These are phyloP conservation scores for Botrytis cinerea DNA, from an alignment of 2,329 filamentous ascomycete species.

Conservation along the genomic window DNA sequence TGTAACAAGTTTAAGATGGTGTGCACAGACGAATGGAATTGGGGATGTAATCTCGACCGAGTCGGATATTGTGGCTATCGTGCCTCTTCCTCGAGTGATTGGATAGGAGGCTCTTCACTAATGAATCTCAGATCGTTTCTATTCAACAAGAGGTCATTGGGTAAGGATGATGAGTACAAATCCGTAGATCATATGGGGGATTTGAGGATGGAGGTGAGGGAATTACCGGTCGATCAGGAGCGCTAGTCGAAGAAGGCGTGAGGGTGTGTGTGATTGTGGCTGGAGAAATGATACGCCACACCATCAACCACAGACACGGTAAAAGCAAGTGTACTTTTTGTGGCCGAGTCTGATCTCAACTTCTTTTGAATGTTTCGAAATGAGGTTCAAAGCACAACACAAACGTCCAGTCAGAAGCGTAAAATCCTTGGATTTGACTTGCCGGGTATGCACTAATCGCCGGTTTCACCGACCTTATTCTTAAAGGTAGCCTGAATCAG, in stretches of 20 bases:
- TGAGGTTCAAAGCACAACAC: slow-evolving; percentile 10
- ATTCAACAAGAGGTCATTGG: background rate
- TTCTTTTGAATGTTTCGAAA: slow-evolving; percentile 6
- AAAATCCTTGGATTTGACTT: background rate
- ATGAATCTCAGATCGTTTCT: background rate
- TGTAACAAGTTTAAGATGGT: slow-evolving; percentile 12
- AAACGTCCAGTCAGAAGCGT: background rate
- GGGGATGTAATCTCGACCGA: background rate
- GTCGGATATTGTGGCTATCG: background rate
- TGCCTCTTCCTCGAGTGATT: background rate
- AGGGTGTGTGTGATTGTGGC: background rate
- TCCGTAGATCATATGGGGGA: background rate
- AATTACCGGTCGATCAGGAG: background rate
- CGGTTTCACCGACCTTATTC: background rate
- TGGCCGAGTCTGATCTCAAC: background rate
- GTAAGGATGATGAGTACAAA: background rate
- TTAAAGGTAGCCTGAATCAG: background rate
- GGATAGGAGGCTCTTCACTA: background rate
- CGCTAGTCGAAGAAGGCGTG: background rate
- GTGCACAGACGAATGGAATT: slow-evolving; percentile 11
- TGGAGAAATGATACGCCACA: background rate
- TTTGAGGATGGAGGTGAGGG: slow-evolving; percentile 5
- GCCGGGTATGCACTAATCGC: background rate
- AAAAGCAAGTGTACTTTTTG: background rate
- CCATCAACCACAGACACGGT: background rate